Conservation (phyloP, 1,284 basidiomycete genomes). For the Lignosus rhinocerotis region DNA sequence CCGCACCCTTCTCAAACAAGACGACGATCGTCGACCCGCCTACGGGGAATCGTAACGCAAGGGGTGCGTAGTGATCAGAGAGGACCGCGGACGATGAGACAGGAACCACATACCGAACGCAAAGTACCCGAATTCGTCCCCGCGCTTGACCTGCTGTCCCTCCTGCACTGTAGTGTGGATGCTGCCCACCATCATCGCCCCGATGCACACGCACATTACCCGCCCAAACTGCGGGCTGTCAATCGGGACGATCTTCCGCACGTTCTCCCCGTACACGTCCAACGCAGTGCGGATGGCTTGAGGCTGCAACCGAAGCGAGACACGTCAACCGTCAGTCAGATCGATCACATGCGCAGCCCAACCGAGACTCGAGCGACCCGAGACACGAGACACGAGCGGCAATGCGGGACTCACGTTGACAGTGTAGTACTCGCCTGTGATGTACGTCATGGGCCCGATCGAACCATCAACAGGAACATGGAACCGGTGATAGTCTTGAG, state of each 20-base stretch:
- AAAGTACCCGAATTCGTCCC: slow-evolving; percentile 92
- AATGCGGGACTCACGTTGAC: slow-evolving; percentile 66
- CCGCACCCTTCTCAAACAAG: slow-evolving; percentile 78
- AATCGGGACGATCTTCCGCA: slow-evolving; percentile 86
- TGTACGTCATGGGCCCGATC: slow-evolving; percentile 79
- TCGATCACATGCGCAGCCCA: slow-evolving; percentile 11
- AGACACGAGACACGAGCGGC: background rate
- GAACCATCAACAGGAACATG: slow-evolving; percentile 89
- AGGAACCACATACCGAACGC: slow-evolving; percentile 74
- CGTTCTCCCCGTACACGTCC: slow-evolving; percentile 96
- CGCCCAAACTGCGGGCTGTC: slow-evolving; percentile 85
- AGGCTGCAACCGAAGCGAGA: slow-evolving; percentile 46
- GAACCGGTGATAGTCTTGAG: slow-evolving; percentile 97
- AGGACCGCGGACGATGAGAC: slow-evolving; percentile 1
- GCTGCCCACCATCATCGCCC: slow-evolving; percentile 94
- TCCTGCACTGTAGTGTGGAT: slow-evolving; percentile 86
- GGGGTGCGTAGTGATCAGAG: background rate
- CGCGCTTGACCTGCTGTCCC: slow-evolving; percentile 77
- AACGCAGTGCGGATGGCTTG: slow-evolving; percentile 81
- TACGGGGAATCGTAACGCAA: slow-evolving; percentile 31
- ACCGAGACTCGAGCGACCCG: too few species aligned
- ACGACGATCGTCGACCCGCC: slow-evolving; percentile 90
- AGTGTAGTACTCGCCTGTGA: slow-evolving; percentile 89
- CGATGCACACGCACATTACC: slow-evolving; percentile 88
- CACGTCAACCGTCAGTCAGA: slow-evolving; percentile 6